A percentile compares a stretch with the other conserved stretches of the same genome.
phyloP scores from a whole-genome alignment of 768 basidiomycete species.

The Lentinula raphanica region DNA sequence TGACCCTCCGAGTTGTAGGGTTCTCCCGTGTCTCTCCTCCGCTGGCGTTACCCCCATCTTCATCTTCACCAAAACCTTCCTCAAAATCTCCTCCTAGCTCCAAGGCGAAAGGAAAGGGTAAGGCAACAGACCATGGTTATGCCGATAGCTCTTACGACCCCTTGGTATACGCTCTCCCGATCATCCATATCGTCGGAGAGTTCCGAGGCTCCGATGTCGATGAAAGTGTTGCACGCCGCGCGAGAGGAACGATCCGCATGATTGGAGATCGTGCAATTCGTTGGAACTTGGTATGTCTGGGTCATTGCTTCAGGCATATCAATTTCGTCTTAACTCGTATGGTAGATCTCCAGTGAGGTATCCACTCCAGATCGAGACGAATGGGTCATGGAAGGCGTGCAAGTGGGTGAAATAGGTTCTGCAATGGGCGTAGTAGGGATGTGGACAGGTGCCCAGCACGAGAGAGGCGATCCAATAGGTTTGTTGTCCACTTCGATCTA shows the following conservation, averaged over 20 bases:
- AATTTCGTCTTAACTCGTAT: neutral
- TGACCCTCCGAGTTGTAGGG: constrained; percentile 37
- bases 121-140: neutral
- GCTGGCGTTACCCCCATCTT: constrained; percentile 6
- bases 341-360: constrained; percentile 25
- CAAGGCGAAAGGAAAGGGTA: neutral
- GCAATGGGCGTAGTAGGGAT: constrained; percentile 46
- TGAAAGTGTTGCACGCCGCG: constrained; percentile 24
- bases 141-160: constrained; percentile 5
- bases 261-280: constrained; percentile 44
- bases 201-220: constrained; percentile 33
- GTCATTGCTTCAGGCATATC: neutral
- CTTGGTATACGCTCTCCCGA: constrained; percentile 35
- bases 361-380: constrained; percentile 24
- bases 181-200: constrained; percentile 46
- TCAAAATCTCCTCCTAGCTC: constrained; percentile 13
- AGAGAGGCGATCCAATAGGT: constrained; percentile 7
- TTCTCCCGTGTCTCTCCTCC: constrained; percentile 22
- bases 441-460: constrained; percentile 6
- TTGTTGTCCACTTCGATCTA: neutral
- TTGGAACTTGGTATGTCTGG: constrained; percentile 43
- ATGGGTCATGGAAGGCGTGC: constrained; percentile 54
- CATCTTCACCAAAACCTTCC: neutral
- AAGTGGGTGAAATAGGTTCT: constrained; percentile 52
- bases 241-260: constrained; percentile 43